phyloP scores from a whole-genome alignment of 257 asterid species.

The Forsythia viridissima region DNA sequence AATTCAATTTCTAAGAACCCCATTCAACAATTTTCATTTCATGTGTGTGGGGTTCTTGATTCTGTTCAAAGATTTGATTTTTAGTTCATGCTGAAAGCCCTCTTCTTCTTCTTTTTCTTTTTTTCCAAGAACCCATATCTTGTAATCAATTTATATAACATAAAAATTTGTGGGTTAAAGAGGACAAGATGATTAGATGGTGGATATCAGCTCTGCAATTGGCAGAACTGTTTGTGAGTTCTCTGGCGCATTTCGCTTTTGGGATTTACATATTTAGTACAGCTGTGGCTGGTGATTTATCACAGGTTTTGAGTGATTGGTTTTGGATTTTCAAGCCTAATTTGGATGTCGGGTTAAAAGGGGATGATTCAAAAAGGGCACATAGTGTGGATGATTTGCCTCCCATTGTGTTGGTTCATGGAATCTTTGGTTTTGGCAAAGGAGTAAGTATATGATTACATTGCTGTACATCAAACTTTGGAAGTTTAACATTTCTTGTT shows the following conservation, averaged over 20 bases:
- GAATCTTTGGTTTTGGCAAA: slow-evolving; percentile 96
- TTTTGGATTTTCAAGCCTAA: slow-evolving; percentile 53
- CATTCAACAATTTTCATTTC: not conserved
- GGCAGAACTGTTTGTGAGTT: slow-evolving; percentile 67
- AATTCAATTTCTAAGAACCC: slow-evolving; percentile 9
- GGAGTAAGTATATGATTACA: slow-evolving; percentile 57
- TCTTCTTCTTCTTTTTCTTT: slow-evolving; percentile 12
- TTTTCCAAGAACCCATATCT: slow-evolving; percentile 55
- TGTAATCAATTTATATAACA: not conserved
- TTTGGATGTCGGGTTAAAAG: slow-evolving; percentile 39
- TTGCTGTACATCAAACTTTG: not conserved
- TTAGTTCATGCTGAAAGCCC: slow-evolving; percentile 39
- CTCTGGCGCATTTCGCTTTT: slow-evolving; percentile 78
- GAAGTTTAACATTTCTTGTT: slow-evolving; percentile 14
- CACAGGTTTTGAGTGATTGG: too few species aligned
- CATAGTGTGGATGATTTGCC: slow-evolving; percentile 62
- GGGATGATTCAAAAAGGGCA: slow-evolving; percentile 36
- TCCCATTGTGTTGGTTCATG: slow-evolving; percentile 94
- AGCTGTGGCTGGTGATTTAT: slow-evolving; percentile 79
- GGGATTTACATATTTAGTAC: slow-evolving; percentile 93
- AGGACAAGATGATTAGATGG: slow-evolving; percentile 62
- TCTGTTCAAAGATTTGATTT: slow-evolving; percentile 8
- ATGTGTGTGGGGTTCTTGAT: slow-evolving; percentile 16
- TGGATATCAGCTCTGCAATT: slow-evolving; percentile 72
- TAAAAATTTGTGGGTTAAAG: not conserved